Evolutionary conservation across 495 filamentous ascomycete genomes (phyloP).

Genomic region (Penicillium riverlandense): DNA sequence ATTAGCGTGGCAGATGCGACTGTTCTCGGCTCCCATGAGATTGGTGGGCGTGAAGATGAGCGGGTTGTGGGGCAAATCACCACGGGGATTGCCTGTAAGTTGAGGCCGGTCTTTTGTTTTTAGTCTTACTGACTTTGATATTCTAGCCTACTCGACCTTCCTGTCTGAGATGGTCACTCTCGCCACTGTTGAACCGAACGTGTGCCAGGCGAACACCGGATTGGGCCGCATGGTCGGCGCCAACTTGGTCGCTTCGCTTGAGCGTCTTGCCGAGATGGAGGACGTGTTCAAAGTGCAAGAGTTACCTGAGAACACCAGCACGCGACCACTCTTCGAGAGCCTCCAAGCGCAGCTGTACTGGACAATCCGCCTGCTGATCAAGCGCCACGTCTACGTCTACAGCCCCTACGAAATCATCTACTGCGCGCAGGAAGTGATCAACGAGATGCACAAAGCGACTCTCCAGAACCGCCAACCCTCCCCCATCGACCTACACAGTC

Average conservation of each 20-base stretch:
- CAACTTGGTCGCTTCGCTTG: slow-evolving; percentile 31
- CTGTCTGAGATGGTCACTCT: slow-evolving; percentile 33
- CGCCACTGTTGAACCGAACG: slow-evolving; percentile 26
- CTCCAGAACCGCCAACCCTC: slow-evolving; percentile 31
- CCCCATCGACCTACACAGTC: slow-evolving; percentile 69
- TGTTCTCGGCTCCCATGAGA: slow-evolving; percentile 44
- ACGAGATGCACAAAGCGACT: slow-evolving; percentile 47
- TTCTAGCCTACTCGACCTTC: slow-evolving; percentile 41
- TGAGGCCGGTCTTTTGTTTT: slow-evolving; percentile 13
- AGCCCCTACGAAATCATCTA: slow-evolving; percentile 55
- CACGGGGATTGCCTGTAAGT: slow-evolving; percentile 65
- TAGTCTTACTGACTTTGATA: slow-evolving; percentile 33
- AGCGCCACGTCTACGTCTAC: slow-evolving; percentile 48
- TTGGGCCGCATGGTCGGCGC: slow-evolving; percentile 32
- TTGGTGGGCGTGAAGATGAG: slow-evolving; percentile 53
- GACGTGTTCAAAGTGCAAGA: slow-evolving; percentile 30
- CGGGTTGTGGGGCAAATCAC: slow-evolving; percentile 56
- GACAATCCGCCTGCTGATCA: slow-evolving; percentile 59
- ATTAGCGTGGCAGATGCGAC: slow-evolving; percentile 59
- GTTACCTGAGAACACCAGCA: slow-evolving; percentile 17
- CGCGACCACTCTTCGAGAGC: slow-evolving; percentile 30
- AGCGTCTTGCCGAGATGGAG: slow-evolving; percentile 32
- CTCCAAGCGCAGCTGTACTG: slow-evolving; percentile 66
- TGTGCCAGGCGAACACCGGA: slow-evolving; percentile 36
- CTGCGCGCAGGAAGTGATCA: slow-evolving; percentile 51